phyloP scores from a whole-genome alignment of 148 eudicot genomes.

The Vaccinium darrowii region DNA sequence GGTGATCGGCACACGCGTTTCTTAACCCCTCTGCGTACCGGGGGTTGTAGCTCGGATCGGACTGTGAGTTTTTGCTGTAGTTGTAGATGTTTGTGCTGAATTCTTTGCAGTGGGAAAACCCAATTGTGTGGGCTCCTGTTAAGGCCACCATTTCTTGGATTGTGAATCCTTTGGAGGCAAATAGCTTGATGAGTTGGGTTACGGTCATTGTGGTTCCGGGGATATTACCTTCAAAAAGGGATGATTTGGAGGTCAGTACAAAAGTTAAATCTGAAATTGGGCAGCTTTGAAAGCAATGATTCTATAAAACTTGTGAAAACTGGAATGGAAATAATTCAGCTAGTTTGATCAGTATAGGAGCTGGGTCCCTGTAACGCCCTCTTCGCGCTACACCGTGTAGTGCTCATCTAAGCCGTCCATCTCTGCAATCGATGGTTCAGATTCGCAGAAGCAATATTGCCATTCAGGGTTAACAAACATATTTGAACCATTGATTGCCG shows the following conservation, averaged over 20 bases:
- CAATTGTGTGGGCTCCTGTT: constrained; percentile 50
- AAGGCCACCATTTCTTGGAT: constrained; percentile 49
- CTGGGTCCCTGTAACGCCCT: too few relatives aligned
- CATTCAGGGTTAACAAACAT: too few relatives aligned
- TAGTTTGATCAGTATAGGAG: background rate
- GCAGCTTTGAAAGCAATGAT: background rate
- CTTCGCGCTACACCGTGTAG: too few relatives aligned
- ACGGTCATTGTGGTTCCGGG: constrained; percentile 41
- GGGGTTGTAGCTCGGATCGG: constrained; percentile 37
- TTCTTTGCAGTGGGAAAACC: constrained; percentile 47
- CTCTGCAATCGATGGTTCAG: too few relatives aligned
- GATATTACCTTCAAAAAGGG: constrained; percentile 30
- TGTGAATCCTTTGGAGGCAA: constrained; percentile 35
- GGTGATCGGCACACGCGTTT: constrained; percentile 36
- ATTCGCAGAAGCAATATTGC: too few relatives aligned
- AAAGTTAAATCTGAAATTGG: too few relatives aligned
- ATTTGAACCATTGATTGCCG: too few relatives aligned
- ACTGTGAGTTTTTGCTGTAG: constrained; percentile 24
- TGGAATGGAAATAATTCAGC: background rate
- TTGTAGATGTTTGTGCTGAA: constrained; percentile 37
- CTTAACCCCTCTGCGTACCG: constrained; percentile 33
- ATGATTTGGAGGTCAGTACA: background rate
- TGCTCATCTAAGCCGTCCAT: too few relatives aligned
- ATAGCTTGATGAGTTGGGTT: constrained; percentile 29
- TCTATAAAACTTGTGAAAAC: background rate